A percentile compares a stretch with the other conserved stretches of the same genome.
Evolutionary conservation across 2,329 filamentous ascomycete species (phyloP).

Genomic region (Fusarium sp.): DNA sequence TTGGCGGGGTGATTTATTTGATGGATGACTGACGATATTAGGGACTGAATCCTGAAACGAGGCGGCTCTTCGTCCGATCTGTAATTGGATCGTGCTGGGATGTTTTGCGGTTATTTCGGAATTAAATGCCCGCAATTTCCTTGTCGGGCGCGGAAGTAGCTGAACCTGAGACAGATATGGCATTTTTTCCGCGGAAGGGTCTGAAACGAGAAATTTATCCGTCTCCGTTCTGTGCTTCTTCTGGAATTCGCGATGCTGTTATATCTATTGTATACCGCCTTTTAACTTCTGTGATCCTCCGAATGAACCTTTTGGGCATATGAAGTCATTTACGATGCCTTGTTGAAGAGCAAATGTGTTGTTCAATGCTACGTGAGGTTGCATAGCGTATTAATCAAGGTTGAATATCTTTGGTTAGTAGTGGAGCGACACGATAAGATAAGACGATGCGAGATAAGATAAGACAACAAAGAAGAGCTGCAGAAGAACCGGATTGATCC

Average conservation of each 20-base stretch:
- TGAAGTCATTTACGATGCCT: background rate
- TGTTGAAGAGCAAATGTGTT: background rate
- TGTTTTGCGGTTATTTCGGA: slow-evolving; percentile 27
- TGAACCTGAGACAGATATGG: slow-evolving; percentile 27
- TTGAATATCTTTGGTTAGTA: too few relatives aligned
- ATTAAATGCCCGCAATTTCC: slow-evolving; percentile 26
- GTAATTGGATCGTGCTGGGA: slow-evolving; percentile 12
- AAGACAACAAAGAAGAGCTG: too few relatives aligned
- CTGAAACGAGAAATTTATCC: slow-evolving; percentile 38
- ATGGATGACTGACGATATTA: slow-evolving; percentile 11
- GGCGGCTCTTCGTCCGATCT: slow-evolving; percentile 5
- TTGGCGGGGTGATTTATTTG: background rate
- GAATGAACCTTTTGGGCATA: background rate
- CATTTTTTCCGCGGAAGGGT: slow-evolving; percentile 33
- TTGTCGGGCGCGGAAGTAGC: slow-evolving; percentile 17
- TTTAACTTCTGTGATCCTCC: background rate
- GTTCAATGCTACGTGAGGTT: background rate
- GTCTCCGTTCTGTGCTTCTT: slow-evolving; percentile 3
- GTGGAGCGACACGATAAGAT: too few relatives aligned
- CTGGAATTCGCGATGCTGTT: background rate
- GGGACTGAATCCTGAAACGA: slow-evolving; percentile 29
- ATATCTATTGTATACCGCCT: background rate
- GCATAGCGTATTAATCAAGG: background rate
- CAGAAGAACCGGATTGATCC: too few relatives aligned
- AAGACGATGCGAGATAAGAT: too few relatives aligned